Evolutionary conservation across 2,329 filamentous ascomycete genomes (phyloP).

Genomic region (Apiospora pterosperma): DNA sequence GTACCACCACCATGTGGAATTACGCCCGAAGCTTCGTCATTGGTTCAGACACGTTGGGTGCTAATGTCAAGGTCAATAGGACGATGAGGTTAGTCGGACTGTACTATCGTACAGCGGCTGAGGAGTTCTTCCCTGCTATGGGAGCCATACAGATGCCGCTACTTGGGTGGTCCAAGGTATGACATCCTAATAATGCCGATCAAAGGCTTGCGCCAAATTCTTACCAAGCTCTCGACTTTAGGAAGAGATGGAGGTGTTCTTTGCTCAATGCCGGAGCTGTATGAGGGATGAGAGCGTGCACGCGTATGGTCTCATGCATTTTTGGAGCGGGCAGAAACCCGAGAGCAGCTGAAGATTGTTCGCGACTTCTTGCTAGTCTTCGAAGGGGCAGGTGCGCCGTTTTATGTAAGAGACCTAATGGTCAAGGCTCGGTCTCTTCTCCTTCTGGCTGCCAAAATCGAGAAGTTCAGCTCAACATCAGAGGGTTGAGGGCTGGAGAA

Average conservation of each 20-base stretch:
- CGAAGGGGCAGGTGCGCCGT: neutral
- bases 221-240: slow-evolving; percentile 2
- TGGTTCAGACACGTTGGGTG: neutral
- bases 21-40: neutral
- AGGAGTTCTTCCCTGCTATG: slow-evolving; percentile 38
- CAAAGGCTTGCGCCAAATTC: neutral
- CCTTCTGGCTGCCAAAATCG: neutral
- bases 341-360: slow-evolving; percentile 5
- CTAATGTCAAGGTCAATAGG: slow-evolving; percentile 16
- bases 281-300: slow-evolving; percentile 27
- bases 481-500: neutral
- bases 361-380: neutral
- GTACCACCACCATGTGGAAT: neutral
- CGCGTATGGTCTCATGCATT: slow-evolving; percentile 36
- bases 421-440: neutral
- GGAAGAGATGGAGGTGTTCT: slow-evolving; percentile 23
- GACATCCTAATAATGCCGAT: neutral
- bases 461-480: neutral
- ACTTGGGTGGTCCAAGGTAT: slow-evolving; percentile 30
- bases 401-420: neutral
- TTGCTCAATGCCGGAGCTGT: slow-evolving; percentile 19
- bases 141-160: slow-evolving; percentile 36
- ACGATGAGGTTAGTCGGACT: slow-evolving; percentile 36
- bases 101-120: slow-evolving; percentile 38
- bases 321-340: slow-evolving; percentile 40